phyloP scores from a whole-genome alignment of 208 protist species.

The Crithidia fasciculata region DNA sequence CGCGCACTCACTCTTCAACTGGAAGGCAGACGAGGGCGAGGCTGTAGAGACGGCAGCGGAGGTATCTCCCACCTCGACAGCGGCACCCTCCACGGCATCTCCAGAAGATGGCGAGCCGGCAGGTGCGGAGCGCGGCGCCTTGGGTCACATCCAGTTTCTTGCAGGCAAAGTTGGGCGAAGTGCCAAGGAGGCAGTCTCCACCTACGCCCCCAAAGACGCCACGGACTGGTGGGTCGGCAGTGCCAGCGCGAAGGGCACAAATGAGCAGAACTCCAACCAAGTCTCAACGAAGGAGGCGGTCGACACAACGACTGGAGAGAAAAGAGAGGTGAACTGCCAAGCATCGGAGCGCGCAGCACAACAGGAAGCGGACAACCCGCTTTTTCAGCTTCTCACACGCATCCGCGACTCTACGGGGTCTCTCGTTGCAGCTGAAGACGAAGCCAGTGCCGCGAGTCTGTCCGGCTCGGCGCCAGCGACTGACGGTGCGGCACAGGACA shows the following conservation, averaged over 20 bases:
- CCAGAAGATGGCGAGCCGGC: neutral
- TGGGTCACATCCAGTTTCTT: neutral
- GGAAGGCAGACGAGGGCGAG: conserved; percentile 26
- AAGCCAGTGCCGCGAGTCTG: conserved; percentile 1
- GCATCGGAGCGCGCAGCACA: neutral
- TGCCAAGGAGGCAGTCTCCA: conserved; percentile 6
- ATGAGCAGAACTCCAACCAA: neutral
- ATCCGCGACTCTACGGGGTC: conserved; percentile 17
- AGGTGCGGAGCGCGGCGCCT: neutral
- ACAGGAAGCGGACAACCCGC: neutral
- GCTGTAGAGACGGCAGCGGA: conserved; percentile 6
- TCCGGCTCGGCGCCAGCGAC: neutral
- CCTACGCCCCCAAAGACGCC: conserved; percentile 3
- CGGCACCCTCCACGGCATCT: neutral
- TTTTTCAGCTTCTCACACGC: conserved; percentile 18
- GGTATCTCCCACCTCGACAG: neutral
- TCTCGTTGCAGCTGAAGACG: conserved; percentile 10
- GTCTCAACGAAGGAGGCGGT: no score
- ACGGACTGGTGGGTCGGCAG: conserved; percentile 1
- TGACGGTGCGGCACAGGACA: neutral
- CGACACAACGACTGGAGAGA: neutral
- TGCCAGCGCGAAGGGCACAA: neutral
- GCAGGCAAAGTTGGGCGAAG: conserved; percentile 10
- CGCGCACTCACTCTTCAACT: conserved; percentile 67
- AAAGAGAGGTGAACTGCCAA: neutral